phyloP scores from a whole-genome alignment of 192 early-diverging fungal genomes.

The Rhizophagus clarus region DNA sequence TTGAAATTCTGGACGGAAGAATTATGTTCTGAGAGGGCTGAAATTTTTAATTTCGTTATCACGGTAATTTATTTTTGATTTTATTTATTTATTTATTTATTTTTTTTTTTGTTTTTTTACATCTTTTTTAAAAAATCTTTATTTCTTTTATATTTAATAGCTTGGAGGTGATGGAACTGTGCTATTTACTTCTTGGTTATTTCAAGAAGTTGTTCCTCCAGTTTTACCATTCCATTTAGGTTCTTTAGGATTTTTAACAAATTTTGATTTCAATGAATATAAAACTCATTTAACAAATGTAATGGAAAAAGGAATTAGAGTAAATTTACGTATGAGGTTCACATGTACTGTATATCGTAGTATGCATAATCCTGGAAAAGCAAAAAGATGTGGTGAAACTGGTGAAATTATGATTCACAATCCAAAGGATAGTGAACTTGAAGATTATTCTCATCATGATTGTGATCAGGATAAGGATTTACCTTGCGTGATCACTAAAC shows the following conservation, averaged over 20 bases:
- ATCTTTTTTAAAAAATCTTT: no score
- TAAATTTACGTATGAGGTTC: conserved; percentile 90
- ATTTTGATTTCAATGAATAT: conserved; percentile 75
- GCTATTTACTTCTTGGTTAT: conserved; percentile 89
- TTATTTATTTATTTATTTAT: no score
- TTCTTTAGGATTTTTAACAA: conserved; percentile 93
- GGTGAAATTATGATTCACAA: conserved; percentile 29
- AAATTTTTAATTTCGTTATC: conserved; percentile 85
- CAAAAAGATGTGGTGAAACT: conserved; percentile 46
- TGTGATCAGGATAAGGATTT: conserved; percentile 44
- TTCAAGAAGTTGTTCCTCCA: conserved; percentile 85
- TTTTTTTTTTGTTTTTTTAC: background rate
- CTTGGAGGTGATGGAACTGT: conserved; percentile 98
- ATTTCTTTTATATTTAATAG: no score
- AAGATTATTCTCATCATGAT: conserved; percentile 37
- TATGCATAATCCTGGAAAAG: conserved; percentile 39
- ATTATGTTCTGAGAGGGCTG: conserved; percentile 64
- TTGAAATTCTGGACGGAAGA: conserved; percentile 77
- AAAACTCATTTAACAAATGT: conserved; percentile 60
- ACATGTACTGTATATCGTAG: conserved; percentile 85
- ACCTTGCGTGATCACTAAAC: conserved; percentile 58
- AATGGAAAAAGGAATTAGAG: conserved; percentile 68
- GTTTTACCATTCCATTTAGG: conserved; percentile 94
- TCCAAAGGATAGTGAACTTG: background rate
- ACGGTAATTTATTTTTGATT: conserved; percentile 53